phyloP scores from a whole-genome alignment of 2,329 filamentous ascomycete species.

The Paraphaeosphaeria sporulosa region DNA sequence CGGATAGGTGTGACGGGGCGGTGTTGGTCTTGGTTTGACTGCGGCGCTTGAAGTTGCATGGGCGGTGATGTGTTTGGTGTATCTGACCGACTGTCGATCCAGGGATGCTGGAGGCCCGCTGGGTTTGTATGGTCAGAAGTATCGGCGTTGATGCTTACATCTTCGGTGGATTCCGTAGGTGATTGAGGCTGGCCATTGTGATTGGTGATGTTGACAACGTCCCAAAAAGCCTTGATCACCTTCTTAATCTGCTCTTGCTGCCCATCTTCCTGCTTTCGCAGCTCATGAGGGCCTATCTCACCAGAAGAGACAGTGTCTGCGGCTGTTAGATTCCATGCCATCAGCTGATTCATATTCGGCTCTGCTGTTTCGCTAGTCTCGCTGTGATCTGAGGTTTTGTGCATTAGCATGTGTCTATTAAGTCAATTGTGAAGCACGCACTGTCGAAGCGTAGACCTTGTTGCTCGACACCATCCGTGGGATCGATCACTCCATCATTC shows the following conservation, averaged over 20 bases:
- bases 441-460: not conserved
- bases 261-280: not conserved
- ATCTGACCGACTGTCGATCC: not conserved
- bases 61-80: no score
- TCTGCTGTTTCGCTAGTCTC: not conserved
- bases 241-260: slow-evolving; percentile 4
- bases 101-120: not conserved
- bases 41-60: not conserved
- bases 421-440: not conserved
- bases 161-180: not conserved
- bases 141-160: not conserved
- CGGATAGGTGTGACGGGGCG: not conserved
- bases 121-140: not conserved
- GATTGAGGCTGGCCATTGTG: not conserved
- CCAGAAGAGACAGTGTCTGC: not conserved
- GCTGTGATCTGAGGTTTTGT: not conserved
- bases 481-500: not conserved
- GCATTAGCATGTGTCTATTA: not conserved
- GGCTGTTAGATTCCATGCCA: slow-evolving; percentile 13
- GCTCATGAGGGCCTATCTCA: slow-evolving; percentile 1
- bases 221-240: slow-evolving; percentile 20
- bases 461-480: not conserved
- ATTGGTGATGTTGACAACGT: slow-evolving; percentile 15
- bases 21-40: not conserved
- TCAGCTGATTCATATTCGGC: not conserved